Evolutionary conservation across 805 yeast species (phyloP).

Genomic region (Yamadazyma paraphyllophila): DNA sequence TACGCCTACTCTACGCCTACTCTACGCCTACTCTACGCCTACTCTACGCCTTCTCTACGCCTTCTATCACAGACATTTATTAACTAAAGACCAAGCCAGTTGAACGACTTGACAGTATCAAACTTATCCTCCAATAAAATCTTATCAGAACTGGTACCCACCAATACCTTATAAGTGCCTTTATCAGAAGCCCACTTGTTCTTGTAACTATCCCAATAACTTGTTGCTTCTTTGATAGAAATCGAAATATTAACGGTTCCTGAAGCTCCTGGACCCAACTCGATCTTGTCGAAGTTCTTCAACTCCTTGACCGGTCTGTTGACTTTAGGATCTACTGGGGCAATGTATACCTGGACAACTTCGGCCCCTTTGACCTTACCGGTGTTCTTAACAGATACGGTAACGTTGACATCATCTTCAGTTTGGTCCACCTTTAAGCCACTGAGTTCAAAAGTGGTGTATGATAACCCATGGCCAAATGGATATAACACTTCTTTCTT

Average conservation of each 20-base stretch:
- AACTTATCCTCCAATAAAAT: conserved; percentile 19
- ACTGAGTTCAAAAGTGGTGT: conserved; percentile 47
- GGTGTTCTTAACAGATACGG: conserved; percentile 46
- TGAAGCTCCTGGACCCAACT: conserved; percentile 43
- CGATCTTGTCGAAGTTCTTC: conserved; percentile 55
- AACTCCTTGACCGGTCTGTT: conserved; percentile 59
- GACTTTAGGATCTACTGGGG: conserved; percentile 33
- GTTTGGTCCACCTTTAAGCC: conserved; percentile 31
- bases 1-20: too few species aligned
- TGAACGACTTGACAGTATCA: conserved; percentile 15
- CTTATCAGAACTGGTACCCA: conserved; percentile 41
- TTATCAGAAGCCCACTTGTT: conserved; percentile 51
- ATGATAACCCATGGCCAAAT: conserved; percentile 64
- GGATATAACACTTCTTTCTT: conserved; percentile 51
- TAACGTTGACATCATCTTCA: conserved; percentile 26
- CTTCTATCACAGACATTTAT: too few species aligned
- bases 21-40: too few species aligned
- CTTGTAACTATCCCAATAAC: conserved; percentile 51
- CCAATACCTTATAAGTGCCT: conserved; percentile 49
- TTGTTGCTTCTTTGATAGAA: conserved; percentile 45
- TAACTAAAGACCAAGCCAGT: conserved; percentile 14
- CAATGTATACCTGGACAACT: conserved; percentile 54
- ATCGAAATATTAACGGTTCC: conserved; percentile 36
- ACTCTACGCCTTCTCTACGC: too few species aligned
- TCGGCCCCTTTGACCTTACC: conserved; percentile 52